These are phyloP conservation scores for Talaromyces proteolyticus DNA, from an alignment of 495 filamentous ascomycete species.

Conservation along the genomic window DNA sequence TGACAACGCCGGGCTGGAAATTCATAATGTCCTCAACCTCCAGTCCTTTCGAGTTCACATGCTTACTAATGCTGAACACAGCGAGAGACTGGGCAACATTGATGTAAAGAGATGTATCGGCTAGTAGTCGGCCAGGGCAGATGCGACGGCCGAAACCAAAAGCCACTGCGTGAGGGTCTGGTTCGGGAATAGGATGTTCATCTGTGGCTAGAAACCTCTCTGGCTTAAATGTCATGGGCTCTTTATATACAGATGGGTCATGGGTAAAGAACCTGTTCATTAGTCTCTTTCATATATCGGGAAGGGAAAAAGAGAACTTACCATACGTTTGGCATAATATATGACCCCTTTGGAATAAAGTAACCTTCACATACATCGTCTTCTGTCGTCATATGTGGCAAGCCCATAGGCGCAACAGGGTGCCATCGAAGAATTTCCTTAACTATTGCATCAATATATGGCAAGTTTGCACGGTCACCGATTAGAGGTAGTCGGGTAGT, in stretches of 20 bases:
- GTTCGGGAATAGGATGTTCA: constrained; percentile 15
- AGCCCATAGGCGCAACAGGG: constrained; percentile 31
- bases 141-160: constrained; percentile 36
- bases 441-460: constrained; percentile 35
- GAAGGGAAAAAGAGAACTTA: constrained; percentile 1
- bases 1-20: constrained; percentile 29
- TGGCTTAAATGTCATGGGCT: constrained; percentile 27
- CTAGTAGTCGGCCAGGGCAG: constrained; percentile 30
- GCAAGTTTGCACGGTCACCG: constrained; percentile 24
- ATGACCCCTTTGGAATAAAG: constrained; percentile 43
- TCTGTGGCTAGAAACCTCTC: constrained; percentile 24
- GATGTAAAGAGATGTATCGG: constrained; percentile 29
- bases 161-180: constrained; percentile 18
- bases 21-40: constrained; percentile 17
- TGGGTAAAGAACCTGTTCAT: constrained; percentile 22
- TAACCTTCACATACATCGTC: constrained; percentile 49
- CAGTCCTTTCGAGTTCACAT: constrained; percentile 17
- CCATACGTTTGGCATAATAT: constrained; percentile 43
- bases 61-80: constrained; percentile 30
- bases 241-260: constrained; percentile 23
- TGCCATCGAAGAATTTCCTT: constrained; percentile 42
- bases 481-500: constrained; percentile 15
- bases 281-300: not conserved
- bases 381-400: constrained; percentile 50
- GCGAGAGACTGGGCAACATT: constrained; percentile 26